Base-by-base conservation (phyloP, 228 moss, liverwort and hornwort genomes). In the Sphagnum magellanicum region DNA sequence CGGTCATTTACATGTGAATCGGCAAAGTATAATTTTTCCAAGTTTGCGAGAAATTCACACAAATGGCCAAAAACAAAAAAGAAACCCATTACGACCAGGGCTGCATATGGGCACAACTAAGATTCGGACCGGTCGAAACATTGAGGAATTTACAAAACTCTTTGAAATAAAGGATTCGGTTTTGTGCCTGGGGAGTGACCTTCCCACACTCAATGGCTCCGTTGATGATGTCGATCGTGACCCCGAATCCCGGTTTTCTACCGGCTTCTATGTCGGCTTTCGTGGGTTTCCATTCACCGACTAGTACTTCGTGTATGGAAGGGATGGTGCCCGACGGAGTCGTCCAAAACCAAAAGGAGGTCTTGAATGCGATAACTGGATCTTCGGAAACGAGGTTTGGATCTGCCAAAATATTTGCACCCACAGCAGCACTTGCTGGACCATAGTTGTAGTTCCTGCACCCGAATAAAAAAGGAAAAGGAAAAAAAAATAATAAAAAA, bases 401-500 rank as follows among this genome's bases (percentile, higher is more conserved):
- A 0, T 76, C 65, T 72, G 58, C 77, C 68, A 85, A 53, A 4
- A 85, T 71, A 66, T 86, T 68, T 8, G 74, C 9, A 8, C 68
- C 63, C 4, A 89, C 8, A 0, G 50, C 83, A 52, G 68, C 0
- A 8, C 63, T 49, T 4, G 71, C 73, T 8, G 80, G 76, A 0
- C 83, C 86, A 53, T 89, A 89, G 50, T 85, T 83, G 77, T 73
- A 89, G 49, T 89, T 88, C 88, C 88, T 88, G 85, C 6, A 12
- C 52, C 5, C 60, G 50, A 10, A 16, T 17, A 32, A 32, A 32
- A 32, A 3, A 1, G 1, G 1, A 32, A 32, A 32, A 32, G 3
- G 1, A 32, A 32, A 32, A 32, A 32, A 32, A 2, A 65, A 52
- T 2, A 0, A 6, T 10, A 59, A 58, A 58, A 58, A 58, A 10